These are phyloP conservation scores for Peniophora sp. DNA, from an alignment of 1,284 basidiomycete species.

Conservation along the genomic window DNA sequence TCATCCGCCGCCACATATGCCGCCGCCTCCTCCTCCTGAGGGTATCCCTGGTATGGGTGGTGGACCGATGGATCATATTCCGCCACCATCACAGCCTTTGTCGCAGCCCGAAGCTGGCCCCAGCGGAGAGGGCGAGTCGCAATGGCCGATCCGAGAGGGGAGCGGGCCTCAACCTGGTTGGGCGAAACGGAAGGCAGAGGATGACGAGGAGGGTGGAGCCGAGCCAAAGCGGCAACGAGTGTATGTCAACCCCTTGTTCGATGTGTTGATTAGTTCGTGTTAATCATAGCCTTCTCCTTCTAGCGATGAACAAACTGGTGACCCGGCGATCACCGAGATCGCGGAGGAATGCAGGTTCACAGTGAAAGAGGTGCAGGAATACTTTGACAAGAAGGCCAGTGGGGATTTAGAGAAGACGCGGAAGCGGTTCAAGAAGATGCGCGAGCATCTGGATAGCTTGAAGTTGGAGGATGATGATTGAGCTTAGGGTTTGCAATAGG, in stretches of 20 bases:
- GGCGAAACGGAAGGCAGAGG: slow-evolving; percentile 49
- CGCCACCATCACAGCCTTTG: slow-evolving; percentile 8
- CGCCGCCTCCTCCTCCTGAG: slow-evolving; percentile 6
- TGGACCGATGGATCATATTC: slow-evolving; percentile 12
- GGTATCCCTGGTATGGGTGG: slow-evolving; percentile 13
- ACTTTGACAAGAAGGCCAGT: slow-evolving; percentile 58
- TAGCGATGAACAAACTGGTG: slow-evolving; percentile 15
- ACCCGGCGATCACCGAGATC: slow-evolving; percentile 53
- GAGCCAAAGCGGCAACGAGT: background rate
- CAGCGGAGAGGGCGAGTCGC: slow-evolving; percentile 42
- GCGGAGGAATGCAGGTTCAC: slow-evolving; percentile 62
- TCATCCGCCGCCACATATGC: slow-evolving; percentile 4
- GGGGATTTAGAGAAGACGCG: slow-evolving; percentile 60
- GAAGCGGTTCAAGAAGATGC: slow-evolving; percentile 56
- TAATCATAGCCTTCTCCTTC: background rate
- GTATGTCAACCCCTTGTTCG: background rate
- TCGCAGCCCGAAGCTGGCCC: no score
- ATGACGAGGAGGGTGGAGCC: background rate
- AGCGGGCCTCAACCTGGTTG: slow-evolving; percentile 56
- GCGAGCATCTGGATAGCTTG: slow-evolving; percentile 38
- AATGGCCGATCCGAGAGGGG: slow-evolving; percentile 61
- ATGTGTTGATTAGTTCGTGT: background rate
- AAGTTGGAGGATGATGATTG: slow-evolving; percentile 20
- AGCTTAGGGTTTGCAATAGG: no score
- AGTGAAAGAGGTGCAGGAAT: slow-evolving; percentile 63